Base-by-base conservation (phyloP, 176 grass and related monocot species). In the Luzula sylvatica region DNA sequence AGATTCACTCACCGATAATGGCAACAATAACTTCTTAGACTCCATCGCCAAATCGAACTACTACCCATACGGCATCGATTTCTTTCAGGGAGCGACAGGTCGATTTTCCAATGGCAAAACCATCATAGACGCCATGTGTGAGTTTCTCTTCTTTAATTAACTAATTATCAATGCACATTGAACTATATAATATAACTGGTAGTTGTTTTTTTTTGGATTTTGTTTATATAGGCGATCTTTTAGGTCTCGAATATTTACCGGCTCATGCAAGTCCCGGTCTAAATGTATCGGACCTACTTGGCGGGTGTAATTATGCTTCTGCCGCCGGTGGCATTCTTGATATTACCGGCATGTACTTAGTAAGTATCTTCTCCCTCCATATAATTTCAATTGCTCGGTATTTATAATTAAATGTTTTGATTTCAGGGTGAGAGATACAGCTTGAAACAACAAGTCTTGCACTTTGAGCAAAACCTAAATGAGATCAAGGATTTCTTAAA, bases 41-140 rank as follows among this genome's bases (percentile, higher is more conserved):
- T 68, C 76, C 61, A n/a, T 73, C 61, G 76, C 76, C 7, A 68
- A 62, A 58, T 35, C 69, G 15, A 62, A 80, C 14, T 80, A 50
- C 69, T 80, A 73, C 46, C 76, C 76, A 23, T 80, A 80, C 40
- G 69, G 76, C 11, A 50, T 80, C 19, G 76, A 80, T 42, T 80
- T 68, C 69, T 50, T 53, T n/a, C 45, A 73, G 46, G 76, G 76
- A 6, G 61, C 76, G 14, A 80, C 76, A 0, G 76, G 76, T n/a
- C 71, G 76, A 54, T 80, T 80, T 55, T 80, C 9, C 12, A 73
- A 80, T 68, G 76, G 76, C 19, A 72, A 80, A 68, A 80, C 76
- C 11, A 38, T 73, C 48, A 59, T 50, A 19, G 76, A 80, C 46
- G 69, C 20, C 2, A 40, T 80, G 25, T 78, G 68, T 67, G 48